Base-by-base conservation (phyloP, 345 rosid genomes). In the Rhodamnia rubescens region DNA sequence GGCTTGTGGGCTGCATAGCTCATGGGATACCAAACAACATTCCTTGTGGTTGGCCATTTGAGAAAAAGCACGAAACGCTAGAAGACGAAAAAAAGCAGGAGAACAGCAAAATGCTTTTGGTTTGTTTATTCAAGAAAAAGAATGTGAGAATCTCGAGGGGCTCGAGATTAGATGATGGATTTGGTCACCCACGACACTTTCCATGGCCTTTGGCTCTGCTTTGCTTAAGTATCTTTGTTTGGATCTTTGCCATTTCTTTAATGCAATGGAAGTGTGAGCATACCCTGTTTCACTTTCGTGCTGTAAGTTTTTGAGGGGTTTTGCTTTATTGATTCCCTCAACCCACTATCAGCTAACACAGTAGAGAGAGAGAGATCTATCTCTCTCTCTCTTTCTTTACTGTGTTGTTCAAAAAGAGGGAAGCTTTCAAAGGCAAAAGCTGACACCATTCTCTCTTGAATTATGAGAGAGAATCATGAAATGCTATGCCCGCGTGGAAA, bases 341-440 rank as follows among this genome's bases (percentile, higher is more conserved):
- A 49, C 69, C 85, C 74, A 58, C 74, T 53, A 53, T 78, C 69
- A 42, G 54, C 69, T 78, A 74, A 85, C 53, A 69, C 47, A 69
- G 40, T 47, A 1, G 50, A 47, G 11, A 47, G 50, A 47, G 50
- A 47, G 50, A 47, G 50, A 44, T n/a, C n/a, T n/a, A n/a, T n/a
- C n/a, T n/a, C n/a, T 47, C 49, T 47, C 42, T 59, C 69, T 59
- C 75, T 64, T 44, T 64, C 75, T 64, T 24, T 69, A 18, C 80
- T 69, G 80, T 69, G 80, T 36, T 69, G 80, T 69, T 69, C 47
- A 69, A 61, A 32, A 85, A 75, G 85, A 47, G 82, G 20, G 50
- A 29, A 21, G 61, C 86, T 85, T 75, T 85, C 81, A 20, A 85
- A 78, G 86, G 74, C 86, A 85, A 85, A 85, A 85, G 86, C 86